Evolutionary conservation across 2,329 filamentous ascomycete species (phyloP).

Genomic region (Pseudocercospora cruenta): DNA sequence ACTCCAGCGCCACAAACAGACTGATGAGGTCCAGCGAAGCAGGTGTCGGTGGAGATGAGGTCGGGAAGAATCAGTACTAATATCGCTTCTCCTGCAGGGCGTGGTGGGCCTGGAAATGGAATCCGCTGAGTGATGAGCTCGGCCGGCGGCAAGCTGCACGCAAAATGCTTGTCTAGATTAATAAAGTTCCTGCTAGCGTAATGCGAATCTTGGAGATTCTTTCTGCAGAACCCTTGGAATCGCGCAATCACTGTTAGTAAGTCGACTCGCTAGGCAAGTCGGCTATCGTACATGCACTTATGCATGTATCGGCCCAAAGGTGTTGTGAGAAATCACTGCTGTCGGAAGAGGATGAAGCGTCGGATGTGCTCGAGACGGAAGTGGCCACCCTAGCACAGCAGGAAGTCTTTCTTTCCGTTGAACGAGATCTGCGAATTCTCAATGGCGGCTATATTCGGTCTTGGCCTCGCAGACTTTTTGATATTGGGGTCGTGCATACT

Average conservation of each 20-base stretch:
- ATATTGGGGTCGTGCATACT: not conserved
- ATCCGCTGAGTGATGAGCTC: not conserved
- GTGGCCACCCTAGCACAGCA: not conserved
- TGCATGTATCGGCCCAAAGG: not conserved
- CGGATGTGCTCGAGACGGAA: slow-evolving; percentile 1
- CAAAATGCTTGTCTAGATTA: not conserved
- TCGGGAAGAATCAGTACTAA: not conserved
- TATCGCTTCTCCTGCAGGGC: not conserved
- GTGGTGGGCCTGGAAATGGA: not conserved
- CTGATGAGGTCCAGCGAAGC: not conserved
- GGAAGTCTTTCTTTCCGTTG: not conserved
- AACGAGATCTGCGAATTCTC: not conserved
- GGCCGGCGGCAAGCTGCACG: not conserved
- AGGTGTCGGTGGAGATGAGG: not conserved
- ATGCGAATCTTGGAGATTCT: too few relatives aligned
- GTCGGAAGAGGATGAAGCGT: not conserved
- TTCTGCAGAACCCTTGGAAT: too few relatives aligned
- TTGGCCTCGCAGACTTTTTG: not conserved
- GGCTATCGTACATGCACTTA: not conserved
- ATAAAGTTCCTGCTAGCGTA: not conserved
- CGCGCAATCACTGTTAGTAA: not conserved
- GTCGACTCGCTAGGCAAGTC: not conserved
- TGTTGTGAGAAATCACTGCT: not conserved
- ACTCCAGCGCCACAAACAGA: not conserved
- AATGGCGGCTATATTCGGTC: slow-evolving; percentile 1